Evolutionary conservation across 139 green algal species (phyloP), one percentile per base, ranked within the genome.

Genomic region (Haematococcus lacustris): DNA sequence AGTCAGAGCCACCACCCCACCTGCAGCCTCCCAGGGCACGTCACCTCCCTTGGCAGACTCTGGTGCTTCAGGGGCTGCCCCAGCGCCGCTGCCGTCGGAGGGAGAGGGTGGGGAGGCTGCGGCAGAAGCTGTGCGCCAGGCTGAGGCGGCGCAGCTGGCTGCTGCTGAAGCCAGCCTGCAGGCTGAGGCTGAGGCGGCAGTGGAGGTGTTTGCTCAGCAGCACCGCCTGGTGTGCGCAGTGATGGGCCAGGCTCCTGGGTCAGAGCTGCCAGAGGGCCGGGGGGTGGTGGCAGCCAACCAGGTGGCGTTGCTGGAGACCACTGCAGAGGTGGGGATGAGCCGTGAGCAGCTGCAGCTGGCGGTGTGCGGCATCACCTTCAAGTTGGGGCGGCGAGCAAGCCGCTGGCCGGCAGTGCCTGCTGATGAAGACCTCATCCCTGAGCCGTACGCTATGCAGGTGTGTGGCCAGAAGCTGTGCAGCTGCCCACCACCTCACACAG

Each of bases 361-460:
- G 13, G 78, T 81, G 26, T 76, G 78, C 28, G 87, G 87, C 51
- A 70, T 91, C 33, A 68, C 23, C 0, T 92, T 85, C 62, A 70
- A 66, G 26, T 38, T 82, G 38, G 86, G 83, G 30, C 39, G 53
- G 70, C 68, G 87, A 5, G 51, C n/a, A n/a, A 78, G 70, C 1
- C 25, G 70, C 2, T 43, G 90, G 71, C 85, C 85, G 6, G 32
- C 3, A 4, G 73, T 83, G 6, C 40, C 68, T 3, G 51, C 47
- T 33, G 87, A 92, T 73, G 43, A 39, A 25, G 32, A 76, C 35
- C 75, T 85, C n/a, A 66, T 93, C 38, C 84, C 88, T 30, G 69
- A 79, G 41, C 71, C 77, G 1, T 93, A 87, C 75, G 47, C 70
- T 35, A 82, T 82, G 77, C 71, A 82, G 68, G 51, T 63, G 28